Conservation (phyloP, 148 eudicot species). For the Heliamphora exappendiculata region DNA sequence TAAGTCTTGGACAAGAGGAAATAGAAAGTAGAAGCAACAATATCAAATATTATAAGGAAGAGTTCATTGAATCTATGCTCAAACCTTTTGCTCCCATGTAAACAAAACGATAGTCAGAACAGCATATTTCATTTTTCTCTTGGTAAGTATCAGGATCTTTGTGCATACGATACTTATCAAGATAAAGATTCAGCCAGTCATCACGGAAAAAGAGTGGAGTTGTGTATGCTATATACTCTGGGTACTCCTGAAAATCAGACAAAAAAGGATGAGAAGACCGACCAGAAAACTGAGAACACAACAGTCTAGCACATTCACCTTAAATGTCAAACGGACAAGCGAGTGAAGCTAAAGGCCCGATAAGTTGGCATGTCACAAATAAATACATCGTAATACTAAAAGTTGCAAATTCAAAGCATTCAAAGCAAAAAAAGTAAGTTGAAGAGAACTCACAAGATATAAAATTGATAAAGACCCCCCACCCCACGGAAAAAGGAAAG, state of each 20-base stretch:
- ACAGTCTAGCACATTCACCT: background rate
- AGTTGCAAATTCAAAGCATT: background rate
- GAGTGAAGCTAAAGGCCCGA: background rate
- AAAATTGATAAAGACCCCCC: no score
- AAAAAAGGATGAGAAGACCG: constrained; percentile 4
- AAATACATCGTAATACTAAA: background rate
- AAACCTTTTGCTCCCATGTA: constrained; percentile 99
- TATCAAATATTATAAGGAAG: constrained; percentile 23
- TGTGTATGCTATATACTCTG: constrained; percentile 63
- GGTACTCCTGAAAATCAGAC: constrained; percentile 75
- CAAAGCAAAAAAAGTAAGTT: no score
- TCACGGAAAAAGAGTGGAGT: constrained; percentile 69
- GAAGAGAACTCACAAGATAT: no score
- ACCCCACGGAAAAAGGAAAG: no score
- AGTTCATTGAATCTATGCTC: constrained; percentile 20
- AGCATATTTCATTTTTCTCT: constrained; percentile 53
- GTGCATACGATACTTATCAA: constrained; percentile 69
- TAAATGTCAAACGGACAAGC: background rate
- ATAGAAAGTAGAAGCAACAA: background rate
- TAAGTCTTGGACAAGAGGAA: background rate
- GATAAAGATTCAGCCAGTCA: constrained; percentile 95
- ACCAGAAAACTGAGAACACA: background rate
- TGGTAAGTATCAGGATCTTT: constrained; percentile 39
- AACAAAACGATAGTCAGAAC: constrained; percentile 98
- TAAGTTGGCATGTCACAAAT: background rate